These are phyloP conservation scores for Adansonia rubrostipa DNA, from an alignment of 441 rosid genomes.

Conservation along the genomic window DNA sequence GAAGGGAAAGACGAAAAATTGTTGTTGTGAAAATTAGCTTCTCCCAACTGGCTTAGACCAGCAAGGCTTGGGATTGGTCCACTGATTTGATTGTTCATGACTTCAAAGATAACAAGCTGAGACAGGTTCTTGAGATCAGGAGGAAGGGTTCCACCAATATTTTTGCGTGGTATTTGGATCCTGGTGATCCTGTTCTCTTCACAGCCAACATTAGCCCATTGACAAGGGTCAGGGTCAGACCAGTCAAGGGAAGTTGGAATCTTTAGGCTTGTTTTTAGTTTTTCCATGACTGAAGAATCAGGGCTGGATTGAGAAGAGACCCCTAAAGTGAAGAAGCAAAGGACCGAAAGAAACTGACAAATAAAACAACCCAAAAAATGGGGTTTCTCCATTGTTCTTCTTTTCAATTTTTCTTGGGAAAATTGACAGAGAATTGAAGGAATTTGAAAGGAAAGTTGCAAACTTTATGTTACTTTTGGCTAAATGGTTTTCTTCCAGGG, in stretches of 20 bases:
- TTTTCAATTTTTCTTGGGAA: neutral
- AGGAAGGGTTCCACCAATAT: slow-evolving; percentile 62
- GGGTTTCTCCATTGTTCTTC: slow-evolving; percentile 36
- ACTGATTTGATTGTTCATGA: slow-evolving; percentile 53
- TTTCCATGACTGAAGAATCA: slow-evolving; percentile 62
- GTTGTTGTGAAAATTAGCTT: slow-evolving; percentile 54
- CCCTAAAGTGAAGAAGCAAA: slow-evolving; percentile 16
- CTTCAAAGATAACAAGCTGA: slow-evolving; percentile 54
- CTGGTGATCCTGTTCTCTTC: slow-evolving; percentile 40
- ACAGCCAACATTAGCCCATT: slow-evolving; percentile 61
- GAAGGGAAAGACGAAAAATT: slow-evolving; percentile 54
- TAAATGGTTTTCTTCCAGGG: neutral
- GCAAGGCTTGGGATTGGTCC: slow-evolving; percentile 75
- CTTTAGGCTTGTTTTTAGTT: slow-evolving; percentile 52
- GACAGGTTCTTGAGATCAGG: slow-evolving; percentile 54
- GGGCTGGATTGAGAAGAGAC: slow-evolving; percentile 36
- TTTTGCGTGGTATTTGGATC: slow-evolving; percentile 64
- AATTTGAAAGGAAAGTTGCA: slow-evolving; percentile 32
- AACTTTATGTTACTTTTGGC: slow-evolving; percentile 6
- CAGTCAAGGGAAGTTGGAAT: slow-evolving; percentile 56
- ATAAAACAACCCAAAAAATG: slow-evolving; percentile 36
- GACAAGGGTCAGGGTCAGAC: slow-evolving; percentile 73
- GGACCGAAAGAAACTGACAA: slow-evolving; percentile 23
- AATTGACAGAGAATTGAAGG: slow-evolving; percentile 14
- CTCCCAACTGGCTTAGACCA: slow-evolving; percentile 52